Evolutionary conservation across 345 rosid genomes (phyloP).

Genomic region (Diplotaxis tenuifolia): DNA sequence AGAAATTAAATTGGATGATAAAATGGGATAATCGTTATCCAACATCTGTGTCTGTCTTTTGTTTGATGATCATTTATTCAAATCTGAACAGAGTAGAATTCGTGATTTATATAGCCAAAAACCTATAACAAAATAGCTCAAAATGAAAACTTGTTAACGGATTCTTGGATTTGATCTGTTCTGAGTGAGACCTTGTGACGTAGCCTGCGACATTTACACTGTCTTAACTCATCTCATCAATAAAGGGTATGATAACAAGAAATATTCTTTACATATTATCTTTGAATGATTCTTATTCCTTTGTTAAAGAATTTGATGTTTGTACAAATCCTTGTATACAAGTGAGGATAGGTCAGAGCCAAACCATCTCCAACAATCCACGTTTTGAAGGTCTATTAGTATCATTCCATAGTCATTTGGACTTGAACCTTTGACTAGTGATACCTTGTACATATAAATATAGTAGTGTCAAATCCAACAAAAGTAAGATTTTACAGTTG

Average conservation of each 20-base stretch:
- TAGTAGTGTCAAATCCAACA: too few species aligned
- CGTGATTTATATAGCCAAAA: background rate
- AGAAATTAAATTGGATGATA: constrained; percentile 1
- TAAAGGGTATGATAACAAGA: background rate
- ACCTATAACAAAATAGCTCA: background rate
- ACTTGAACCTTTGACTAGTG: too few species aligned
- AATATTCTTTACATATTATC: too few species aligned
- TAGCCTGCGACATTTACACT: background rate
- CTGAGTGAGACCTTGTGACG: background rate
- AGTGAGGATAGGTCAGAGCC: too few species aligned
- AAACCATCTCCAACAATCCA: too few species aligned
- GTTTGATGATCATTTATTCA: background rate
- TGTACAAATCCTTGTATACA: too few species aligned
- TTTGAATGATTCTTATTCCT: too few species aligned
- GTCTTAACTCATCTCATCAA: background rate
- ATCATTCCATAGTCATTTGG: too few species aligned
- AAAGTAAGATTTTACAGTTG: too few species aligned
- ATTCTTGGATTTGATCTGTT: background rate
- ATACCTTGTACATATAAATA: too few species aligned
- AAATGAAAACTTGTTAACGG: background rate
- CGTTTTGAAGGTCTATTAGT: too few species aligned
- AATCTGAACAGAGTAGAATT: background rate
- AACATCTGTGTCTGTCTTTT: background rate
- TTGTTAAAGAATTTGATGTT: too few species aligned
- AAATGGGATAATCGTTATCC: constrained; percentile 12